phyloP scores from a whole-genome alignment of 192 early-diverging fungal species.

The Coemansia pectinata region DNA sequence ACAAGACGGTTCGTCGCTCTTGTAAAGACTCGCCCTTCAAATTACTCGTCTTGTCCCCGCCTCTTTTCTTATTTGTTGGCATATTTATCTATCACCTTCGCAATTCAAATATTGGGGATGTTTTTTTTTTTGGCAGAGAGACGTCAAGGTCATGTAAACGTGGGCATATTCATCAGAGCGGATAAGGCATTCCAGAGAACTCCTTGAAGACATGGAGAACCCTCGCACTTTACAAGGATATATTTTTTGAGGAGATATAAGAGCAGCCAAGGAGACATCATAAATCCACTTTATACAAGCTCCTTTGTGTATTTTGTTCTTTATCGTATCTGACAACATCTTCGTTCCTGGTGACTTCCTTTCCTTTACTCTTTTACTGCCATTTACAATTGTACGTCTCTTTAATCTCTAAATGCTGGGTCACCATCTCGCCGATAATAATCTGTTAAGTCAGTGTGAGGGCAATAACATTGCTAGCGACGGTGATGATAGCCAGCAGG shows the following conservation, averaged over 20 bases:
- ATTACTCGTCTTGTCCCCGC: neutral
- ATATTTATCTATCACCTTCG: conserved; percentile 4
- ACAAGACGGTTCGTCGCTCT: neutral
- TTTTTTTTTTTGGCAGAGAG: neutral
- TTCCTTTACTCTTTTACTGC: neutral
- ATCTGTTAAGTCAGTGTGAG: neutral
- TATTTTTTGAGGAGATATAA: neutral
- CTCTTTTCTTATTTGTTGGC: neutral
- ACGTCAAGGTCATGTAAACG: neutral
- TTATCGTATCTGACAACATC: neutral
- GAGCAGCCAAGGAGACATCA: neutral
- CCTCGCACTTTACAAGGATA: neutral
- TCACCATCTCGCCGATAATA: neutral
- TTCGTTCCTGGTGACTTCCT: too few species aligned
- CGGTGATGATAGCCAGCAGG: neutral
- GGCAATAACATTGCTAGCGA: neutral
- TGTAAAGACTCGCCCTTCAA: neutral
- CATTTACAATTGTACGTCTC: neutral
- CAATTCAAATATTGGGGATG: neutral
- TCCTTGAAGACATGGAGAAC: neutral
- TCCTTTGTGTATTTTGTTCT: neutral
- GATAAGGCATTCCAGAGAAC: neutral
- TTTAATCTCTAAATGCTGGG: neutral
- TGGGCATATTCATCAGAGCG: neutral
- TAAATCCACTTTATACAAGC: neutral